Percentiles rank a stretch among this genome's conserved stretches.
phyloP scores from a whole-genome alignment of 1,139 yeast species.

The Candida freyschussii region DNA sequence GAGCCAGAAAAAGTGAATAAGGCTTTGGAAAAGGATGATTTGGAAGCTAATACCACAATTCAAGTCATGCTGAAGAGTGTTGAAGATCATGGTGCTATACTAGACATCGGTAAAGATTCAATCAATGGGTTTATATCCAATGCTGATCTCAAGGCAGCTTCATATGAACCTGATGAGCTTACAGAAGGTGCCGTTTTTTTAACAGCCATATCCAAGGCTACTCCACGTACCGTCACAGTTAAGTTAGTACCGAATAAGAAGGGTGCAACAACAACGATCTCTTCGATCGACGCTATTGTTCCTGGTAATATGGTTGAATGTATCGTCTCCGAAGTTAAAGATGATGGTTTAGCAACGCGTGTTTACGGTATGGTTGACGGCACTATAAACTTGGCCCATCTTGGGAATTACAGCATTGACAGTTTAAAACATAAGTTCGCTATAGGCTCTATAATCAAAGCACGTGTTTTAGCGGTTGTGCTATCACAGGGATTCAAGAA shows the following conservation, averaged over 20 bases:
- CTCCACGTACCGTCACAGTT: conserved; percentile 60
- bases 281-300: conserved; percentile 70
- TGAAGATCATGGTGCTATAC: conserved; percentile 87
- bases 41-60: conserved; percentile 50
- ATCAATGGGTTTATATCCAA: conserved; percentile 72
- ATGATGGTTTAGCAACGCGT: conserved; percentile 58
- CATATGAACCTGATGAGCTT: conserved; percentile 26
- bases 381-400: conserved; percentile 64
- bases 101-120: conserved; percentile 59
- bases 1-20: conserved; percentile 74
- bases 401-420: conserved; percentile 43
- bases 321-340: conserved; percentile 52
- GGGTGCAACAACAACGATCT: conserved; percentile 46
- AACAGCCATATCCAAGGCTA: conserved; percentile 41
- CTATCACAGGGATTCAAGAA: conserved; percentile 53
- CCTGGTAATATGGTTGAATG: conserved; percentile 86
- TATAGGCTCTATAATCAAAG: conserved; percentile 61
- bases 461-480: conserved; percentile 65
- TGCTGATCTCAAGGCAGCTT: conserved; percentile 44
- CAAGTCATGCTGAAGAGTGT: conserved; percentile 76
- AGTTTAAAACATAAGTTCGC: conserved; percentile 58
- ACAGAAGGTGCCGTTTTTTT: conserved; percentile 47
- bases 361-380: conserved; percentile 75
- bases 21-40: conserved; percentile 56
- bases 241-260: conserved; percentile 39